phyloP scores from a whole-genome alignment of 2,329 filamentous ascomycete genomes.

The Leptographium galeiforme region DNA sequence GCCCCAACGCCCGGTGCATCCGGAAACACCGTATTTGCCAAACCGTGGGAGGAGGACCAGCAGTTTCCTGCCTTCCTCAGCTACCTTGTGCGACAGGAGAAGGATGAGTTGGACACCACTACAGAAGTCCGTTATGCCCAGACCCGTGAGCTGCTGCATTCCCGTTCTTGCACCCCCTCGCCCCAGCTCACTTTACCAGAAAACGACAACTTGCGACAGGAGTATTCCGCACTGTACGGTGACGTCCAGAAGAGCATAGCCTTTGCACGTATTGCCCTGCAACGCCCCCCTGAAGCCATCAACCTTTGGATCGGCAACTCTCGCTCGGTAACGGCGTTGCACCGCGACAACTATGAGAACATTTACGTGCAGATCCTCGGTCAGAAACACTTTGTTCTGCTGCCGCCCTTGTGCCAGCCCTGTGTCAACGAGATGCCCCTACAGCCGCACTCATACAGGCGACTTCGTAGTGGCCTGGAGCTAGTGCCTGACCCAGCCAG shows the following conservation, averaged over 20 bases:
- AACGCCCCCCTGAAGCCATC: slow-evolving; percentile 54
- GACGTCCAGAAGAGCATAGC: slow-evolving; percentile 52
- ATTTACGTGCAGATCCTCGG: slow-evolving; percentile 67
- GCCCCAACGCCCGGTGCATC: slow-evolving; percentile 30
- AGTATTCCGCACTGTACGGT: slow-evolving; percentile 50
- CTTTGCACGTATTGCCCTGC: slow-evolving; percentile 60
- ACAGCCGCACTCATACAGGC: slow-evolving; percentile 42
- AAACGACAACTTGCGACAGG: slow-evolving; percentile 67
- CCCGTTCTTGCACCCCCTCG: neutral
- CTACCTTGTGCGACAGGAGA: slow-evolving; percentile 46
- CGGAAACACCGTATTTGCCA: slow-evolving; percentile 44
- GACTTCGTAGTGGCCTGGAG: slow-evolving; percentile 17
- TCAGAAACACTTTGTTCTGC: slow-evolving; percentile 58
- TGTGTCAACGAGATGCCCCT: slow-evolving; percentile 54
- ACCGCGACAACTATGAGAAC: slow-evolving; percentile 80
- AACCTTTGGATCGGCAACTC: slow-evolving; percentile 77
- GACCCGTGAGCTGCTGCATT: slow-evolving; percentile 40
- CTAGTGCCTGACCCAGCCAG: slow-evolving; percentile 14
- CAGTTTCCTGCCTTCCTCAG: slow-evolving; percentile 49
- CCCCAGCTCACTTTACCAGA: slow-evolving; percentile 27
- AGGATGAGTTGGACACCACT: slow-evolving; percentile 13
- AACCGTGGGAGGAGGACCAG: slow-evolving; percentile 56
- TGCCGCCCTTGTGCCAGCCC: slow-evolving; percentile 57
- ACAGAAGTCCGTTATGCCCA: slow-evolving; percentile 57
- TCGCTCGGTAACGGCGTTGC: slow-evolving; percentile 54